Evolutionary conservation across 164 flowering plant species (phyloP), one percentile per base, ranked within the genome.

Genomic region (Stephania japonica): DNA sequence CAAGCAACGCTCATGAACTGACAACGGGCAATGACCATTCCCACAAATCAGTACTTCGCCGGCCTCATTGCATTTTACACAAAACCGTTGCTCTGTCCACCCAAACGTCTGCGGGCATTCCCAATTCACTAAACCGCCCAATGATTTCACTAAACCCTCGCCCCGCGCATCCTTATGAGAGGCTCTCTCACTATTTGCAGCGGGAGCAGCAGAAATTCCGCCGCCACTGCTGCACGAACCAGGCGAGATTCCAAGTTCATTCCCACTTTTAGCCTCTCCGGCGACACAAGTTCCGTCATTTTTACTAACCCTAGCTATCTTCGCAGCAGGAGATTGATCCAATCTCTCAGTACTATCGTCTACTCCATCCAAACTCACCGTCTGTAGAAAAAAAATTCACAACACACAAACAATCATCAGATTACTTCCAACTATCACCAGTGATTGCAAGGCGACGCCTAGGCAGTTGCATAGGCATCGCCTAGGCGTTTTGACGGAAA

Each of bases 1-100:
- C 76, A 87, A 63, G 69, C 93, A 89, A 27, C 44, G 56, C 69
- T 75, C 81, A 64, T 89, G 93, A 26, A 85, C 49, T 5, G 83
- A 77, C 50, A 86, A 0, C 2, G 81, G 81, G 67, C 92, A 89
- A 38, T 76, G 79, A n/a, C 13, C 68, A 53, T 74, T 76, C 67
- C 73, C 65, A 75, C 93, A 89, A 67, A 77, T 74, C 72, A 86
- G 69, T 44, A 87, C 24, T 11, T 71, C 85, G 3, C 73, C 87
- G 32, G 79, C 73, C 67, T 69, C 32, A 25, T 75, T 73, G 72
- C 92, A 88, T 50, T 66, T 79, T 26, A 83, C 65, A 66, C 91
- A 88, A 59, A 69, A n/a, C 64, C 72, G 62, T 71, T 43, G 72
- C 53, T 78, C 78, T 23, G 77, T 67, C 70, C 76, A 68, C 71